Conservation (phyloP, 345 rosid genomes). For the Eucalyptus erythrocorys region DNA sequence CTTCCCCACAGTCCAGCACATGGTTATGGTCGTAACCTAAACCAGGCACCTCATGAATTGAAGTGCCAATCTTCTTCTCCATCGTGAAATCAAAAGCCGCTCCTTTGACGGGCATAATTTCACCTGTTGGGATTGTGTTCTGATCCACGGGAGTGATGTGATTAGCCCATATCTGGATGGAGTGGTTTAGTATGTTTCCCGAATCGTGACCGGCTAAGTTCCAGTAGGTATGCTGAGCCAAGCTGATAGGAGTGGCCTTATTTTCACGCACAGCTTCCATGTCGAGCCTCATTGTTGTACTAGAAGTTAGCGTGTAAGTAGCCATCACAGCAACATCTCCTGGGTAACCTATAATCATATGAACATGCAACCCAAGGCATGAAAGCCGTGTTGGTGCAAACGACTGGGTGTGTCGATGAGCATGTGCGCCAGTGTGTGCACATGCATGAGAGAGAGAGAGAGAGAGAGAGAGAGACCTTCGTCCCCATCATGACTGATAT, state of each 20-base stretch:
- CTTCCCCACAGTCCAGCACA: slow-evolving; percentile 58
- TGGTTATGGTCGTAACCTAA: slow-evolving; percentile 89
- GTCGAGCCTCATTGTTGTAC: slow-evolving; percentile 67
- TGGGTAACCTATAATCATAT: slow-evolving; percentile 48
- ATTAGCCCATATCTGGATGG: slow-evolving; percentile 70
- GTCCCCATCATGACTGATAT: slow-evolving; percentile 68
- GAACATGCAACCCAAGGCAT: not conserved
- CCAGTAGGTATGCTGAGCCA: slow-evolving; percentile 98
- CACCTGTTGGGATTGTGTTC: slow-evolving; percentile 75
- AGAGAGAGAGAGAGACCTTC: slow-evolving; percentile 48
- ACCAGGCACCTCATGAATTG: slow-evolving; percentile 62
- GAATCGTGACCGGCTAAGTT: slow-evolving; percentile 78
- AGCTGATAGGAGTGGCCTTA: slow-evolving; percentile 70
- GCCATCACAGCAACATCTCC: slow-evolving; percentile 74
- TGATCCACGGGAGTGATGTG: slow-evolving; percentile 80
- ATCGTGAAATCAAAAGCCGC: slow-evolving; percentile 77
- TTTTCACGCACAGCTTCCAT: slow-evolving; percentile 78
- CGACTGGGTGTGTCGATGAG: not conserved
- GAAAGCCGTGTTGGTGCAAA: not conserved
- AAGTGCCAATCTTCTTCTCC: slow-evolving; percentile 58
- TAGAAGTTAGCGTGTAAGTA: slow-evolving; percentile 64
- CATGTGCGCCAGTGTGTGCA: not conserved
- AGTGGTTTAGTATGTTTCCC: slow-evolving; percentile 59
- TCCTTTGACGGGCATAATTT: slow-evolving; percentile 59
- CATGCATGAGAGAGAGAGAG: not conserved